These are phyloP conservation scores for Candida glaebosa DNA, from an alignment of 805 yeast genomes.

Conservation along the genomic window DNA sequence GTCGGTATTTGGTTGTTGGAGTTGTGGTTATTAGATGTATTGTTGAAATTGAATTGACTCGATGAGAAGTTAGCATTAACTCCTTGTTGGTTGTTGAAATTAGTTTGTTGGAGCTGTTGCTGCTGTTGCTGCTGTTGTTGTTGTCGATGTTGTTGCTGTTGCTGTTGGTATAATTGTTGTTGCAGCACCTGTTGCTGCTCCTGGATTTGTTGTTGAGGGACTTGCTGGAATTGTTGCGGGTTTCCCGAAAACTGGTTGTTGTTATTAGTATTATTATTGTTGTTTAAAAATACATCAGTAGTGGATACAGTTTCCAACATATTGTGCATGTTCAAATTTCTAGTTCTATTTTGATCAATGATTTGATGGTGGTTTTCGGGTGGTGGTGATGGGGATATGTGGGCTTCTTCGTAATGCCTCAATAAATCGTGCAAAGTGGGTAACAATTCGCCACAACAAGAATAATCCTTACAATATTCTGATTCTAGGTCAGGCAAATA, in stretches of 20 bases:
- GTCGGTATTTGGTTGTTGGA: slow-evolving; percentile 16
- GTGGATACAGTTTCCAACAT: slow-evolving; percentile 87
- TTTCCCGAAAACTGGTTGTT: slow-evolving; percentile 11
- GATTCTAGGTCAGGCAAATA: slow-evolving; percentile 93
- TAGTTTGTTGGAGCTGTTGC: slow-evolving; percentile 14
- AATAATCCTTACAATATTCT: slow-evolving; percentile 93
- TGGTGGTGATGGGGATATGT: slow-evolving; percentile 61
- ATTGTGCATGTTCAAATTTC: slow-evolving; percentile 48
- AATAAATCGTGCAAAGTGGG: slow-evolving; percentile 93
- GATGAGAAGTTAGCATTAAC: slow-evolving; percentile 15
- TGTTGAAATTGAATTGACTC: slow-evolving; percentile 17
- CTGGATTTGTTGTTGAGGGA: slow-evolving; percentile 8
- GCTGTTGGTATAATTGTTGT: slow-evolving; percentile 6
- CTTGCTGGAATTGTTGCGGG: slow-evolving; percentile 6
- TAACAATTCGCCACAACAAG: slow-evolving; percentile 89
- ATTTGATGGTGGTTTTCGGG: slow-evolving; percentile 29
- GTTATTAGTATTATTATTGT: slow-evolving; percentile 27
- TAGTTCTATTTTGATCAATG: slow-evolving; percentile 26
- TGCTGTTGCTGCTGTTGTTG: slow-evolving; percentile 13
- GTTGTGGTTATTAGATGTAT: slow-evolving; percentile 6
- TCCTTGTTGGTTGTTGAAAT: slow-evolving; percentile 17
- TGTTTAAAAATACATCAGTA: slow-evolving; percentile 79
- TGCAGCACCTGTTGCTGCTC: slow-evolving; percentile 15
- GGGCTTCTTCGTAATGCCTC: slow-evolving; percentile 95
- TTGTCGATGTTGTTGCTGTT: slow-evolving; percentile 12